Base-by-base conservation (phyloP, 2,329 filamentous ascomycete species). In the Colletotrichum liaoningense region DNA sequence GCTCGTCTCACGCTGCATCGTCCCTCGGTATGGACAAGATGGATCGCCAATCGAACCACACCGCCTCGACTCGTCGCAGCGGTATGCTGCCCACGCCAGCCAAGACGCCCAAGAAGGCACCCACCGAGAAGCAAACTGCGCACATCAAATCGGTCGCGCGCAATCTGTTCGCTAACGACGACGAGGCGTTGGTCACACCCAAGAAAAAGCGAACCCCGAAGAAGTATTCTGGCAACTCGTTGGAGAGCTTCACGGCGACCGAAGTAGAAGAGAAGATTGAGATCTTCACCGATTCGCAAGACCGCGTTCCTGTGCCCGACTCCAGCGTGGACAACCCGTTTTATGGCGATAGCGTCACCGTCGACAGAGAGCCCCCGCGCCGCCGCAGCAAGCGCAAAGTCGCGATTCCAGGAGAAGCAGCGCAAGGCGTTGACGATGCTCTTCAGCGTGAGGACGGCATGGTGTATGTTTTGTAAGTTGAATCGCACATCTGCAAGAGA, bases 251-350 rank as follows among this genome's bases (percentile, higher is more conserved):
- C 79, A 84, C 82, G 28, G 87, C 82, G 8, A 88, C 91, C 63
- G 87, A 89, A n/a, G 83, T 87, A 8, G 87, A 90, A 55, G 85
- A 87, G 55, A 81, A 86, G n/a, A 93, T 95, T 76, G 82, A 89
- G 75, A 94, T 96, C 78, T 96, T 91, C 79, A 95, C 93, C 54
- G 94, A 97, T 81, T 91, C 93, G 1, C 92, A 95, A 75, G 95
- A 97, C 77, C 91, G 92, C 67, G 83, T 95, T 55, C 94, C 94
- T 24, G 88, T 91, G 75, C 84, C 90, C 55, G 93, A 95, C 77
- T 80, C 83, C n/a, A 91, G 87, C 76, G 83, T 86, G 7, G 91
- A 92, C 30, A 97, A 96, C 79, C 94, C 94, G 1, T 97, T 96
- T 81, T 88, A 91, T 73, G 89, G 87, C 65, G 85, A 86, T 57